Evolutionary conservation across 2,329 filamentous ascomycete genomes (phyloP), one percentile per base, ranked within the genome.

Genomic region (Clarireedia paspali): DNA sequence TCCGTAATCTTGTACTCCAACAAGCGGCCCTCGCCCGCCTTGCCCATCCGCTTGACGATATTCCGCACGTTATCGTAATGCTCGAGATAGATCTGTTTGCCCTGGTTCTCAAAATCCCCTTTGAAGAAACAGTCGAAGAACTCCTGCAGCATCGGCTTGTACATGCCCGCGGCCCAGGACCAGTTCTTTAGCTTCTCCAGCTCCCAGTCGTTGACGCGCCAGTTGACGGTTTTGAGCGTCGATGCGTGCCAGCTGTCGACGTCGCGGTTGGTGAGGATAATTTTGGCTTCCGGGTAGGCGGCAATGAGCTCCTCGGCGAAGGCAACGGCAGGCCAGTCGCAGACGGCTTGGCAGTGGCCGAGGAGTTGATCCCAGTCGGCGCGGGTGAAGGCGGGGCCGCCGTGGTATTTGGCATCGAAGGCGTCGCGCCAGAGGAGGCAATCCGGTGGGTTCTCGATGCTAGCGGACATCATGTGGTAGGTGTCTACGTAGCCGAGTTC

Each of bases 381-480:
- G 50, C 83, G 79, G 23, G 79, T 82, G 62, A 87, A 87, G 7
- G 73, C 66, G 58, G 75, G 75, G 53, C 82, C 82, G 34, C 79
- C 79, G 61, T 85, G 77, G 70, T 77, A 83, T 66, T 83, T 83
- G 61, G 83, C 82, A 17, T 74, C 73, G 55, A 89, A 76, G 27
- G 85, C 85, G 60, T 88, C 82, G 71, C 82, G 81, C 85, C 85
- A 89, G 73, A 87, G 52, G 44, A 85, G 73, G 54, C 80, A 81
- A 65, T 87, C 84, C 24, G 79, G 81, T 10, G 81, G 81, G 70
- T 85, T 87, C 72, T 87, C 83, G 58, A 86, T 81, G 57, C 79
- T 82, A 62, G 80, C 82, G 64, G 78, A 84, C 81, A 86, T 84
- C 83, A 87, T 87, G 74, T 88, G 85, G 75, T 88, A 88, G 58